Conservation (phyloP, 495 filamentous ascomycete genomes). For the Hypoxylon perforatum region DNA sequence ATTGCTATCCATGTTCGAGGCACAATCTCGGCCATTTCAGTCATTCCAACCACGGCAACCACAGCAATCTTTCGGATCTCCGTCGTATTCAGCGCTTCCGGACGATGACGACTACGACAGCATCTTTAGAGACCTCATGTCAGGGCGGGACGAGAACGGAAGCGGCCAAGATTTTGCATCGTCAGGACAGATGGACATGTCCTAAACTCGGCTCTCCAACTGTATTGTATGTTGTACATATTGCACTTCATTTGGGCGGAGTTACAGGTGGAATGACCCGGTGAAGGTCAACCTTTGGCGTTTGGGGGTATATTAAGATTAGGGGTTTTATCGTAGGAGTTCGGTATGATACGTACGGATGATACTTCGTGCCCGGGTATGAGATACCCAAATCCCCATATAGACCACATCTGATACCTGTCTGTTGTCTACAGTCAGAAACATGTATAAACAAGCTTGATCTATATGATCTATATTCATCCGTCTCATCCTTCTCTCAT, state of each 20-base stretch:
- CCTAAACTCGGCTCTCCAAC: slow-evolving; percentile 16
- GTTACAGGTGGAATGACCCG: too few relatives aligned
- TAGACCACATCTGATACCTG: slow-evolving; percentile 22
- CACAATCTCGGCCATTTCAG: background rate
- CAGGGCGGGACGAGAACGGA: slow-evolving; percentile 36
- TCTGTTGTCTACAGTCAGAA: slow-evolving; percentile 18
- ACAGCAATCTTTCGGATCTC: slow-evolving; percentile 14
- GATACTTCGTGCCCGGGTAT: too few relatives aligned
- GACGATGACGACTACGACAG: slow-evolving; percentile 69
- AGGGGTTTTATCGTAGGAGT: slow-evolving; percentile 35
- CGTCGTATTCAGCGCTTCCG: slow-evolving; percentile 44
- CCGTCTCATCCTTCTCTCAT: slow-evolving; percentile 23
- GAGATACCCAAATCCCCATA: slow-evolving; percentile 36
- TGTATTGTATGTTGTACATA: background rate
- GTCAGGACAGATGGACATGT: slow-evolving; percentile 47
- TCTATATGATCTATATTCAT: slow-evolving; percentile 19
- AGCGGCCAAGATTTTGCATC: slow-evolving; percentile 27
- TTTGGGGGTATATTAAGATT: slow-evolving; percentile 33
- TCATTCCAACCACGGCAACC: slow-evolving; percentile 36
- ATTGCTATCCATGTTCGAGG: slow-evolving; percentile 56
- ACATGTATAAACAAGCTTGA: slow-evolving; percentile 39
- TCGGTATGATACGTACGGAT: slow-evolving; percentile 5
- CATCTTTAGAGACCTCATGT: slow-evolving; percentile 57
- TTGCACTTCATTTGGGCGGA: slow-evolving; percentile 18
- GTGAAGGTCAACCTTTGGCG: slow-evolving; percentile 31